Evolutionary conservation across 768 basidiomycete species (phyloP).

Genomic region (Agaricus blazei): DNA sequence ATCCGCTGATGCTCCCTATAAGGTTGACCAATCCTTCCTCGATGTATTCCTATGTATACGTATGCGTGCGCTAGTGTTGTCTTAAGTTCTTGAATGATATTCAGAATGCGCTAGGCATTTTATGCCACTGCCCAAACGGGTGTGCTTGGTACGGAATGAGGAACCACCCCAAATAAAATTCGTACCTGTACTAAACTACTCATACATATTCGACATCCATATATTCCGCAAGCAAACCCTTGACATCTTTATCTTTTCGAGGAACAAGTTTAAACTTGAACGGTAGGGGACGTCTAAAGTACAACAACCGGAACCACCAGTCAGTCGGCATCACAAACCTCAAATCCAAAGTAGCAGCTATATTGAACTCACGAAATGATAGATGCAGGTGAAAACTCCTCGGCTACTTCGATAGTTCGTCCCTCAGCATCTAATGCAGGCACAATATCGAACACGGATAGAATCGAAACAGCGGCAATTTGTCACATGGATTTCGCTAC

Average conservation of each 20-base stretch:
- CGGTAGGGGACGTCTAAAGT: not conserved
- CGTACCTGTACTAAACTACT: not conserved
- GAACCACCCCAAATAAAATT: too few relatives aligned
- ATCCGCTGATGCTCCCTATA: too few relatives aligned
- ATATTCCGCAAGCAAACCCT: not conserved
- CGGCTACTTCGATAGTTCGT: not conserved
- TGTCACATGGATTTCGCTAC: not conserved
- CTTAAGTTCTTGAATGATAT: too few relatives aligned
- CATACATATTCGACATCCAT: not conserved
- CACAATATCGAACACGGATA: not conserved
- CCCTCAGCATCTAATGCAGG: not conserved
- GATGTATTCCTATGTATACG: too few relatives aligned
- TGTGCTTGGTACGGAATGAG: too few relatives aligned
- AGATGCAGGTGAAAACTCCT: not conserved
- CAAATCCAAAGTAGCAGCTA: too few relatives aligned
- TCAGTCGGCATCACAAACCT: not conserved
- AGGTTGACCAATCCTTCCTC: too few relatives aligned
- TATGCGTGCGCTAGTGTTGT: too few relatives aligned
- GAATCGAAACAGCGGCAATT: not conserved
- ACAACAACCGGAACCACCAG: too few relatives aligned
- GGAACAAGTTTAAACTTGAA: not conserved
- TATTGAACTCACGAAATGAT: not conserved
- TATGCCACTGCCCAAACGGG: too few relatives aligned
- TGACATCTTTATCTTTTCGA: not conserved
- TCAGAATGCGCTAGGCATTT: too few relatives aligned